Evolutionary conservation across 2,329 filamentous ascomycete genomes (phyloP).

Genomic region (Pseudogymnoascus sp.): DNA sequence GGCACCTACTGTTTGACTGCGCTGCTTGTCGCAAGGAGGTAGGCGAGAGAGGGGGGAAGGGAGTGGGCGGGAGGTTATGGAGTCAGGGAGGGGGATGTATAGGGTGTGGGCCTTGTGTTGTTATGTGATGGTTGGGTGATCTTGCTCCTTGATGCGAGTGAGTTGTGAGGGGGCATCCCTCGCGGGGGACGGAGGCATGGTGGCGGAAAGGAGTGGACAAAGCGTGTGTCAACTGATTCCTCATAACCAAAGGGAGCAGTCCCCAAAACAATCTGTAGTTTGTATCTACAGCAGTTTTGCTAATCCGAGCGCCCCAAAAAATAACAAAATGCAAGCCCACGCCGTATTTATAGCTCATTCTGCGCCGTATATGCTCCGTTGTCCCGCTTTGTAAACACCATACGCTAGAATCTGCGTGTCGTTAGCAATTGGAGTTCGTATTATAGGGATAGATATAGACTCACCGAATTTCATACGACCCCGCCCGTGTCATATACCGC

Average conservation of each 20-base stretch:
- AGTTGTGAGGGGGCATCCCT: background rate
- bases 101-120: background rate
- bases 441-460: conserved; percentile 6
- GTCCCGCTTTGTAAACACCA: conserved; percentile 5
- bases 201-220: background rate
- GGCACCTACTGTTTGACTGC: background rate
- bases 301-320: background rate
- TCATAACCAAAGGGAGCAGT: background rate
- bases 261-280: background rate
- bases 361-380: conserved; percentile 4
- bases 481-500: conserved; percentile 94
- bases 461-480: conserved; percentile 92
- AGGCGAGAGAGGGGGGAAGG: background rate
- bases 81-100: too few relatives aligned
- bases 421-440: background rate
- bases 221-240: background rate
- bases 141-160: background rate
- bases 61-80: background rate
- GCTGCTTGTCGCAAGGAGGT: background rate
- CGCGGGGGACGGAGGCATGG: background rate
- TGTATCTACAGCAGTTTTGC: background rate
- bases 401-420: background rate
- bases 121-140: background rate
- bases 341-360: background rate
- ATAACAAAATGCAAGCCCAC: background rate